Evolutionary conservation across 805 yeast species (phyloP).

Genomic region (Wickerhamiella vanderwaltii): DNA sequence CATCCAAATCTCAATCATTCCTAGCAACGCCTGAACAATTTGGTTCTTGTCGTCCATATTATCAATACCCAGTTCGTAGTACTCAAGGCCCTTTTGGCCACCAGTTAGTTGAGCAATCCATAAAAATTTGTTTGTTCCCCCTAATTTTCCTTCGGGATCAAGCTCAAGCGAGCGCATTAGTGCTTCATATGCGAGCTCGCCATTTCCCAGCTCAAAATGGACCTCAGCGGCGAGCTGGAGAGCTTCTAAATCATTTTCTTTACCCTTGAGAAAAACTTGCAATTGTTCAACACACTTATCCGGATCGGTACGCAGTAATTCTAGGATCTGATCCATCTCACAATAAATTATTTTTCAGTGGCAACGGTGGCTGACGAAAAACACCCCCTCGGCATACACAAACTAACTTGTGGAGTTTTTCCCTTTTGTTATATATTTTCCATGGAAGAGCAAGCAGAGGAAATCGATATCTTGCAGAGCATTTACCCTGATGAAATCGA

Average conservation of each 20-base stretch:
- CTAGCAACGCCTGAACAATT: conserved; percentile 61
- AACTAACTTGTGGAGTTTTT: neutral
- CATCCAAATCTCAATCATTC: conserved; percentile 87
- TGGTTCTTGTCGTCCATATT: conserved; percentile 26
- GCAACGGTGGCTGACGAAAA: neutral
- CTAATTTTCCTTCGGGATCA: conserved; percentile 53
- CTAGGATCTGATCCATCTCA: conserved; percentile 15
- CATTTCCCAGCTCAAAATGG: conserved; percentile 64
- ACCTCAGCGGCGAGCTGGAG: conserved; percentile 51
- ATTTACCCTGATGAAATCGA: conserved; percentile 86
- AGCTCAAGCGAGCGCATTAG: conserved; percentile 48
- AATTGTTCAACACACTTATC: conserved; percentile 42
- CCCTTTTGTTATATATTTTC: no score
- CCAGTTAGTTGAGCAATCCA: conserved; percentile 88
- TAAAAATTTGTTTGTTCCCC: conserved; percentile 65
- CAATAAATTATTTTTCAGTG: neutral
- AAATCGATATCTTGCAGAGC: conserved; percentile 75
- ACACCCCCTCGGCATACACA: neutral
- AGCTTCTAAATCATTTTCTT: conserved; percentile 30
- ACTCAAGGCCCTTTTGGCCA: conserved; percentile 56
- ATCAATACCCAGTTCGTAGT: conserved; percentile 51
- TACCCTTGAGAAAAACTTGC: conserved; percentile 25
- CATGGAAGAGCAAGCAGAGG: conserved; percentile 76
- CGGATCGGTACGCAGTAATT: conserved; percentile 36
- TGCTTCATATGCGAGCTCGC: conserved; percentile 62